A percentile compares a stretch with the other conserved stretches of the same genome.
These are phyloP conservation scores for Penicillium mononematosum DNA, from an alignment of 495 filamentous ascomycete species.

Conservation along the genomic window DNA sequence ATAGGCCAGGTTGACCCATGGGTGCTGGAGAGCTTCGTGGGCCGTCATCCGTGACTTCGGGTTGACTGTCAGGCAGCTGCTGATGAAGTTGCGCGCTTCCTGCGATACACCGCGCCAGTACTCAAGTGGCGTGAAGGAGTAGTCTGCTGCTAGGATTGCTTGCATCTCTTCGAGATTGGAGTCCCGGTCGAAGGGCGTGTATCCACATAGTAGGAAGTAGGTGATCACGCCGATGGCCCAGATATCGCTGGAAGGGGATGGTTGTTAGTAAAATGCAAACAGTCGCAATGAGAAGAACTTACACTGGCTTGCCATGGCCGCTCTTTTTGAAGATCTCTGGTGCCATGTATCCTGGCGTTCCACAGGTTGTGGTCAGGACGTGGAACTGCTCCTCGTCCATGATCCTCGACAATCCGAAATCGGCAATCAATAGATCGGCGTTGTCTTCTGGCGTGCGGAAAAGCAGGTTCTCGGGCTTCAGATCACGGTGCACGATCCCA, in stretches of 20 bases:
- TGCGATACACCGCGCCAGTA: slow-evolving; percentile 96
- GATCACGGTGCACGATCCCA: slow-evolving; percentile 90
- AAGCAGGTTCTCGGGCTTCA: slow-evolving; percentile 58
- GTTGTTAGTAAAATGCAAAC: background rate
- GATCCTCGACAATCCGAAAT: slow-evolving; percentile 91
- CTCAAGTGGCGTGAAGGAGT: slow-evolving; percentile 90
- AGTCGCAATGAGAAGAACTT: slow-evolving; percentile 27
- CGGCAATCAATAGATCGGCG: slow-evolving; percentile 81
- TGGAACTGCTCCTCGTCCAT: slow-evolving; percentile 99
- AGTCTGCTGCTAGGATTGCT: slow-evolving; percentile 94
- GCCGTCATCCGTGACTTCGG: slow-evolving; percentile 86
- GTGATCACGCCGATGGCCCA: slow-evolving; percentile 84
- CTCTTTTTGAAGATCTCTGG: slow-evolving; percentile 80
- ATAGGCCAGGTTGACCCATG: slow-evolving; percentile 71
- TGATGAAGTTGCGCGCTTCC: slow-evolving; percentile 85
- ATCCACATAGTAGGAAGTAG: slow-evolving; percentile 96
- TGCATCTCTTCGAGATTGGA: slow-evolving; percentile 99
- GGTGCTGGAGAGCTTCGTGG: slow-evolving; percentile 85
- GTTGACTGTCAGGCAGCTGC: slow-evolving; percentile 83
- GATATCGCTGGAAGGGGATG: slow-evolving; percentile 54
- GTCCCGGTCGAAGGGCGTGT: slow-evolving; percentile 97
- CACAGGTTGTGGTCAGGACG: slow-evolving; percentile 94
- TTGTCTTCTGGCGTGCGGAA: slow-evolving; percentile 59
- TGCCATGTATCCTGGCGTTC: slow-evolving; percentile 95
- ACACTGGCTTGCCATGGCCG: slow-evolving; percentile 78